Base-by-base conservation (phyloP, 352 stramenopile genomes). In the Lagenidium giganteum region DNA sequence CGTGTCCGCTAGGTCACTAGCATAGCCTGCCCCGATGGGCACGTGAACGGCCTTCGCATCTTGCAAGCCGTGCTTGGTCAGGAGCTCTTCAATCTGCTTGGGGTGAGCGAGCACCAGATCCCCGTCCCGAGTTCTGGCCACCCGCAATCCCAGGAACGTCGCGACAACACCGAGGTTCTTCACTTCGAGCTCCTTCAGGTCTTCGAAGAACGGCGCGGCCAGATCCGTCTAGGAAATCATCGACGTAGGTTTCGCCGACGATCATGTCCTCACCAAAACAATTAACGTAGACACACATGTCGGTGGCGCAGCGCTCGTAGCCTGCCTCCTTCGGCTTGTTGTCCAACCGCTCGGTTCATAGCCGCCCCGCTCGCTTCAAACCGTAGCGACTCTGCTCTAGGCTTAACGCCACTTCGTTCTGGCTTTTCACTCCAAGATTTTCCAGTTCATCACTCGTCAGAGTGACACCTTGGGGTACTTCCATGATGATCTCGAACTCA, bases 311-410 rank as follows among this genome's bases (percentile, higher is more conserved):
- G 23, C 60, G 42, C 0, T 4, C 30, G 35, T 63, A 69, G 1
- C 53, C 48, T 0, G 54, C 11, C 2, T 35, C 8, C 5, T 60
- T 0, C 35, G 67, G 17, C 2, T 37, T 58, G 3, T 45, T n/a
- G 28, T 70, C 41, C 14, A 64, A 23, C 1, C 47, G 20, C 26
- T 68, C 40, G 16, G 37, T n/a, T 60, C 61, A 73, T 20, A 77
- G 24, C 0, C 52, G 22, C 9, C 52, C 55, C 2, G 61, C 51
- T 28, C 67, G 62, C 33, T 66, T 67, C 0, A 65, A 22, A 1
- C 62, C 66, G 29, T 70, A 73, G 0, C 68, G 38, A 18, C 44
- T 68, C 11, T 53, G 40, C 5, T 42, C 16, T 3, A 74, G 32
- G 11, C 29, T 11, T 24, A 67, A 31, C 4, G 33, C 30, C 7